Conservation (phyloP, 441 rosid genomes). For the Eutrema salsugineum region DNA sequence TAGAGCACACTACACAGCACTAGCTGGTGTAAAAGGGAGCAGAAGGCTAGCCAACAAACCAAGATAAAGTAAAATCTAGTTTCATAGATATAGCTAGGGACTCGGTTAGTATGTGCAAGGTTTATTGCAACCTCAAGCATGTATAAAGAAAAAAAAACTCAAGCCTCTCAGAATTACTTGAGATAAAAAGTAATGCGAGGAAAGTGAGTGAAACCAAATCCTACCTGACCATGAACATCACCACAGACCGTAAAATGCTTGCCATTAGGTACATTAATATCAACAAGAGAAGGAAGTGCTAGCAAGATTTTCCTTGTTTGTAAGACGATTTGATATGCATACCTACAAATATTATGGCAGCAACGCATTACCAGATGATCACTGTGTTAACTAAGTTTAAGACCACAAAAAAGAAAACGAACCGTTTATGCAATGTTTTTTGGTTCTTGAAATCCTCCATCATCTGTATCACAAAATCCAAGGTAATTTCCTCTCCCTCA, state of each 20-base stretch:
- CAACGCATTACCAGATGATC: not conserved
- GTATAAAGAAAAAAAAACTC: not conserved
- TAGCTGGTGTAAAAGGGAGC: not conserved
- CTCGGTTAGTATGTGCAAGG: not conserved
- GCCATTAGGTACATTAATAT: slow-evolving; percentile 65
- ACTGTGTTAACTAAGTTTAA: slow-evolving; percentile 5
- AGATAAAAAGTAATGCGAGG: not conserved
- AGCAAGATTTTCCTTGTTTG: slow-evolving; percentile 79
- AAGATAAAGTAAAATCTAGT: not conserved
- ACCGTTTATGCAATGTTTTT: slow-evolving; percentile 87
- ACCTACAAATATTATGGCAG: slow-evolving; percentile 44
- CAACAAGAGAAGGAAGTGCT: slow-evolving; percentile 80
- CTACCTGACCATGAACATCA: slow-evolving; percentile 99
- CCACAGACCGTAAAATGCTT: slow-evolving; percentile 91
- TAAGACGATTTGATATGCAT: slow-evolving; percentile 90
- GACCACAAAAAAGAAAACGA: slow-evolving; percentile 1
- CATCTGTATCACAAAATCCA: slow-evolving; percentile 92
- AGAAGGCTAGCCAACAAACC: not conserved
- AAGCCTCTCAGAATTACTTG: not conserved
- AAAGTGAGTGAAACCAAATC: not conserved
- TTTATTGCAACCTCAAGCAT: not conserved
- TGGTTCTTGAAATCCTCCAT: slow-evolving; percentile 91
- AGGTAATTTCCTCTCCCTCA: slow-evolving; percentile 78
- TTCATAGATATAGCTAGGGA: no score
- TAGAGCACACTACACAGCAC: not conserved